Conservation (phyloP, 2,329 filamentous ascomycete species). For the Xylariaceae sp. region DNA sequence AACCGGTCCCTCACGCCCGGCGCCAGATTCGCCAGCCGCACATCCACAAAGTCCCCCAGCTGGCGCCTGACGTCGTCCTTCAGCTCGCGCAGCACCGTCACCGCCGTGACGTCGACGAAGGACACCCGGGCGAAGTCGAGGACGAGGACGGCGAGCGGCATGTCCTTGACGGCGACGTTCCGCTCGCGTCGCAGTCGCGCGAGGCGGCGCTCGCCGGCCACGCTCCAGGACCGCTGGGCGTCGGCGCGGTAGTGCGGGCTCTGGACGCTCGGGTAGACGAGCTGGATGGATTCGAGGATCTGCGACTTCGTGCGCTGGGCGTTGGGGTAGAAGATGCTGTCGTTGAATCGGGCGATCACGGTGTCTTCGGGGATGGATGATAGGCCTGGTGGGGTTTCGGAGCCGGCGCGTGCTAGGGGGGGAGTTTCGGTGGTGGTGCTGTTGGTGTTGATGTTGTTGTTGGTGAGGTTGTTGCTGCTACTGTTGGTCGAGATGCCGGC, state of each 20-base stretch:
- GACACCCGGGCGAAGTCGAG: slow-evolving; percentile 29
- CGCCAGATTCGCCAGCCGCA: slow-evolving; percentile 27
- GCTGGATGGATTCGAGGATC: slow-evolving; percentile 29
- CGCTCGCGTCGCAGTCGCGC: slow-evolving; percentile 25
- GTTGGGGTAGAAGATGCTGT: slow-evolving; percentile 57
- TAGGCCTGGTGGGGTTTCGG: background rate
- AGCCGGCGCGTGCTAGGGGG: background rate
- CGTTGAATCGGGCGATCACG: slow-evolving; percentile 51
- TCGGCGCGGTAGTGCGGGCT: slow-evolving; percentile 21
- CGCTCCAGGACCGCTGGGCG: slow-evolving; percentile 29
- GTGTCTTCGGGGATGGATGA: slow-evolving; percentile 39
- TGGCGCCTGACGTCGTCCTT: slow-evolving; percentile 30
- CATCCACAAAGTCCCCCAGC: slow-evolving; percentile 26
- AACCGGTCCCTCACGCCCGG: slow-evolving; percentile 24
- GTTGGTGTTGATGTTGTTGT: background rate
- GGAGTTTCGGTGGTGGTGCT: background rate
- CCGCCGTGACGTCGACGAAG: slow-evolving; percentile 30
- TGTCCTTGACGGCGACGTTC: slow-evolving; percentile 22
- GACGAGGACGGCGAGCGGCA: slow-evolving; percentile 28
- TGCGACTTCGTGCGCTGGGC: slow-evolving; percentile 40
- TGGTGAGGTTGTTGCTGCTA: background rate
- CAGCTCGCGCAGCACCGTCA: slow-evolving; percentile 30
- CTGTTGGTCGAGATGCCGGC: slow-evolving; percentile 12
- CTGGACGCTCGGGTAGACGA: slow-evolving; percentile 28
- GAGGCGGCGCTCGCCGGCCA: slow-evolving; percentile 27